Conservation (phyloP, 2,329 filamentous ascomycete genomes). For the Talaromyces sp. region DNA sequence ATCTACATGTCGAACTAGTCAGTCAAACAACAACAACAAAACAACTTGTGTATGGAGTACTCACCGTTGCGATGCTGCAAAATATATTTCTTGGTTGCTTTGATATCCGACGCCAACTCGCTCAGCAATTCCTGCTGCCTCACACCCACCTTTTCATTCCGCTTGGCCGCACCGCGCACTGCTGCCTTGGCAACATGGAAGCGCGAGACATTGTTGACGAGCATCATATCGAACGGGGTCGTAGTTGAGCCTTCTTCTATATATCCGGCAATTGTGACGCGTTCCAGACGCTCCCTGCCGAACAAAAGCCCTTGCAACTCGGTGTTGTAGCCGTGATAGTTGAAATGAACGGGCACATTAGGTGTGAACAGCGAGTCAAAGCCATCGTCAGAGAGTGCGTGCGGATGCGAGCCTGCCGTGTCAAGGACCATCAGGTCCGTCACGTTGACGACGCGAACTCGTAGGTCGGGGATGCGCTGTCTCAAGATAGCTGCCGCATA, state of each 20-base stretch:
- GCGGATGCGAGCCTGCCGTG: constrained; percentile 54
- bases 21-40: neutral
- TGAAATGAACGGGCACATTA: constrained; percentile 57
- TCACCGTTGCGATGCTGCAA: constrained; percentile 49
- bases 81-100: constrained; percentile 52
- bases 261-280: constrained; percentile 57
- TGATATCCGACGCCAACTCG: constrained; percentile 47
- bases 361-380: constrained; percentile 57
- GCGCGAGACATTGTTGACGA: constrained; percentile 56
- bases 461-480: constrained; percentile 47
- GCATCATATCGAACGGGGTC: constrained; percentile 67
- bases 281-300: constrained; percentile 48
- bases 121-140: constrained; percentile 44
- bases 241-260: constrained; percentile 64
- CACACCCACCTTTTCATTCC: constrained; percentile 46
- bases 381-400: constrained; percentile 49
- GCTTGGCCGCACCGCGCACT: constrained; percentile 43
- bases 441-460: constrained; percentile 61
- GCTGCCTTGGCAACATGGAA: constrained; percentile 57
- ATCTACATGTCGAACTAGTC: constrained; percentile 31
- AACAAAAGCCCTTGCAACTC: constrained; percentile 61
- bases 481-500: constrained; percentile 55
- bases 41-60: constrained; percentile 14
- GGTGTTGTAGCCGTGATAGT: constrained; percentile 62
- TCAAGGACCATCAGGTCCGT: constrained; percentile 62